A percentile compares a stretch with the other conserved stretches of the same genome.
Conservation (phyloP, 75 land plant species). For the Selaginella tamariscina region DNA sequence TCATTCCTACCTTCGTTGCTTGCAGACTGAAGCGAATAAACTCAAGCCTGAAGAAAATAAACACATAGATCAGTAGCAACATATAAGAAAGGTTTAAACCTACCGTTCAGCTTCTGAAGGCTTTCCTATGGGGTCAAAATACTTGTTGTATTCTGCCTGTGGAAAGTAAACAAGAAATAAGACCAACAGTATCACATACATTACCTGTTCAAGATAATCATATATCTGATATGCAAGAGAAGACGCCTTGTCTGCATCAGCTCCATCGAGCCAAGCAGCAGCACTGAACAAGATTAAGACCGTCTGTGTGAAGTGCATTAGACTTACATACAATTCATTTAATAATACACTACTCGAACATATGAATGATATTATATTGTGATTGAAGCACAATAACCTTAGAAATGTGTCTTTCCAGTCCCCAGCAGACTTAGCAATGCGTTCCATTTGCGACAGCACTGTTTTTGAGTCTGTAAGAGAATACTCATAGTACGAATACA, state of each 20-base stretch:
- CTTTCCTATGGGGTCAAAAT: slow-evolving; percentile 31
- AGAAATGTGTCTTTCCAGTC: slow-evolving; percentile 29
- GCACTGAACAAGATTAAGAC: slow-evolving; percentile 25
- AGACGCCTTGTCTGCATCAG: slow-evolving; percentile 28
- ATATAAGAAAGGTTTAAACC: not conserved
- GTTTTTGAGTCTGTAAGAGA: slow-evolving; percentile 25
- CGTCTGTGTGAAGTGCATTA: no score
- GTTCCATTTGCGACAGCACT: slow-evolving; percentile 19
- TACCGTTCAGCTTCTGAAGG: slow-evolving; percentile 33
- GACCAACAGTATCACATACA: not conserved
- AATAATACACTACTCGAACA: no score
- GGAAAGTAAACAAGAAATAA: not conserved
- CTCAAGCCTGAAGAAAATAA: slow-evolving; percentile 30
- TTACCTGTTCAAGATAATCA: slow-evolving; percentile 39
- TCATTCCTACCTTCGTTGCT: slow-evolving; percentile 31
- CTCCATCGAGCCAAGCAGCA: slow-evolving; percentile 38
- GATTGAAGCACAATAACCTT: slow-evolving; percentile 18
- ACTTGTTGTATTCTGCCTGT: slow-evolving; percentile 42
- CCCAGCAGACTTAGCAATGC: slow-evolving; percentile 15
- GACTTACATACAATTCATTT: not conserved
- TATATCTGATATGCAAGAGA: slow-evolving; percentile 30
- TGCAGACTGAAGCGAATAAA: slow-evolving; percentile 35
- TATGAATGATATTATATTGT: no score
- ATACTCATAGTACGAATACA: not conserved
- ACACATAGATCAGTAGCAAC: not conserved